Evolutionary conservation across 2,329 filamentous ascomycete genomes (phyloP).

Genomic region (Claviceps digitariae): DNA sequence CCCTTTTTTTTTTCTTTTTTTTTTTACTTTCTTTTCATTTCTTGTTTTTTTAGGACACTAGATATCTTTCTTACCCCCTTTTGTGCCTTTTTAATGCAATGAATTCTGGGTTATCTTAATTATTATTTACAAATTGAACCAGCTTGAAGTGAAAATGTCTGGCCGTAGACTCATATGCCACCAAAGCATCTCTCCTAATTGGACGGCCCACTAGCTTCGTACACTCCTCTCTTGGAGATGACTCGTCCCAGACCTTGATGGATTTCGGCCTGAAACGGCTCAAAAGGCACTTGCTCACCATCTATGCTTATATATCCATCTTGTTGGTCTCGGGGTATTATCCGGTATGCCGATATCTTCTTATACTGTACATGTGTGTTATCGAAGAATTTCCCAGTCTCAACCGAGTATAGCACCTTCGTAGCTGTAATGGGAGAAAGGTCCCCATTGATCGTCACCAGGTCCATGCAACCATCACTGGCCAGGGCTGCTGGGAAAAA

Average conservation of each 20-base stretch:
- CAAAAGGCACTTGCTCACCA: constrained; percentile 76
- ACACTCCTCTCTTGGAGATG: constrained; percentile 62
- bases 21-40: too few relatives aligned
- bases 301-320: constrained; percentile 89
- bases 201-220: constrained; percentile 48
- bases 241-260: constrained; percentile 72
- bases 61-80: neutral
- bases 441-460: constrained; percentile 68
- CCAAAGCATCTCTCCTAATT: constrained; percentile 28
- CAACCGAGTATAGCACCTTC: constrained; percentile 56
- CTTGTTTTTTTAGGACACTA: too few relatives aligned
- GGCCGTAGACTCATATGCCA: neutral
- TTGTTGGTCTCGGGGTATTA: constrained; percentile 58
- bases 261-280: constrained; percentile 82
- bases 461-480: constrained; percentile 73
- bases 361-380: constrained; percentile 63
- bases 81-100: neutral
- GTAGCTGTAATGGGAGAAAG: constrained; percentile 54
- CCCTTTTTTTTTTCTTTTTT: too few relatives aligned
- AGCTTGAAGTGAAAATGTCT: neutral
- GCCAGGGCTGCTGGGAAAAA: constrained; percentile 79
- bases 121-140: too few relatives aligned
- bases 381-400: constrained; percentile 66
- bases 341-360: constrained; percentile 78
- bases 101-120: too few relatives aligned